These are phyloP conservation scores for Arthrobotrys musiformis DNA, from an alignment of 2,329 filamentous ascomycete genomes.

Conservation along the genomic window DNA sequence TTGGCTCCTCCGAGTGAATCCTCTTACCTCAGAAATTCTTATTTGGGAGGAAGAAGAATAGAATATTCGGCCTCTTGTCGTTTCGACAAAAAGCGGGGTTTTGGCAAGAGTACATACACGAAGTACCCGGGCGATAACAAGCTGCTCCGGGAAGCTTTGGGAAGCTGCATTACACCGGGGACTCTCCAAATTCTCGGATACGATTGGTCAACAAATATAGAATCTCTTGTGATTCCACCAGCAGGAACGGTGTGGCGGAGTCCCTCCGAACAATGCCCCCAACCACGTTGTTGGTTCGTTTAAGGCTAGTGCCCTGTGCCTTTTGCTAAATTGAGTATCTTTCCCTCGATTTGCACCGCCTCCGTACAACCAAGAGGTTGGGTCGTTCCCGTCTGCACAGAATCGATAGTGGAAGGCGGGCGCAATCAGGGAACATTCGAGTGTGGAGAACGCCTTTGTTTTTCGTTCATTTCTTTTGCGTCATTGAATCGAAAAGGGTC, in stretches of 20 bases:
- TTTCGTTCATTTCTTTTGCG: slow-evolving; percentile 33
- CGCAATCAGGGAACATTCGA: slow-evolving; percentile 31
- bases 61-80: slow-evolving; percentile 23
- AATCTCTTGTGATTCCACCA: slow-evolving; percentile 39
- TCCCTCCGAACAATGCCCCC: slow-evolving; percentile 23
- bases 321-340: slow-evolving; percentile 50
- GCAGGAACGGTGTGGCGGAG: slow-evolving; percentile 56
- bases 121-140: not conserved
- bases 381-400: slow-evolving; percentile 51
- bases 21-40: slow-evolving; percentile 13
- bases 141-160: not conserved
- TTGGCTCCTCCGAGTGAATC: slow-evolving; percentile 16
- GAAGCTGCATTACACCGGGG: slow-evolving; percentile 9
- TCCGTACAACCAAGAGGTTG: slow-evolving; percentile 44
- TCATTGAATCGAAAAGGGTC: slow-evolving; percentile 19
- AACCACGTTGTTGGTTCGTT: slow-evolving; percentile 21
- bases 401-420: slow-evolving; percentile 41
- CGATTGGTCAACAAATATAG: slow-evolving; percentile 53
- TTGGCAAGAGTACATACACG: no score
- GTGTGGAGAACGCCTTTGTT: slow-evolving; percentile 34
- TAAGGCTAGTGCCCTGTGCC: slow-evolving; percentile 43
- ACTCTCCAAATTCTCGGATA: not conserved
- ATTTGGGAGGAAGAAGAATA: not conserved
- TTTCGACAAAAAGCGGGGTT: slow-evolving; percentile 14
- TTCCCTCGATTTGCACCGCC: slow-evolving; percentile 44